These are phyloP conservation scores for Penicillium parvum DNA, from an alignment of 495 filamentous ascomycete species.

Conservation along the genomic window DNA sequence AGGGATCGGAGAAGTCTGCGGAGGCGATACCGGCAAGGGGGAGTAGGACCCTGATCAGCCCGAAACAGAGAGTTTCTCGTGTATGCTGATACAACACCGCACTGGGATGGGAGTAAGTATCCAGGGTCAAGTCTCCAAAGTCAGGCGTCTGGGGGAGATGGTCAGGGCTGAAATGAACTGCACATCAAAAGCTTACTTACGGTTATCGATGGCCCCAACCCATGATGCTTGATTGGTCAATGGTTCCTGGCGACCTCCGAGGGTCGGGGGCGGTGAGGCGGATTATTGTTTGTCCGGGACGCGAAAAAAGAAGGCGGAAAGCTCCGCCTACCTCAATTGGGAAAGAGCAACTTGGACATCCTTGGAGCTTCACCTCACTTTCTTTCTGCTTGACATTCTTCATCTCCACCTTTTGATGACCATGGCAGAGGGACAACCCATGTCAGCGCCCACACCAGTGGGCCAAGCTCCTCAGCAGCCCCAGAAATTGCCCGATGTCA, in stretches of 20 bases:
- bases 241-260: constrained; percentile 13
- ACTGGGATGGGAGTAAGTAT: not conserved
- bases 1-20: constrained; percentile 22
- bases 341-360: constrained; percentile 1
- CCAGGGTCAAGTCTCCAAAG: not conserved
- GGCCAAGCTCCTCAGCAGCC: constrained; percentile 30
- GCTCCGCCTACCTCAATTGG: constrained; percentile 11
- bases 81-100: not conserved
- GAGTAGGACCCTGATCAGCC: not conserved
- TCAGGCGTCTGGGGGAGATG: constrained; percentile 7
- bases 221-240: constrained; percentile 17
- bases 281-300: constrained; percentile 4
- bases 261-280: constrained; percentile 18
- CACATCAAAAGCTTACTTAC: constrained; percentile 25
- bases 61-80: not conserved
- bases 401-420: constrained; percentile 1
- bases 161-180: constrained; percentile 11
- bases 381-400: not conserved
- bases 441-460: constrained; percentile 13
- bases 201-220: constrained; percentile 19
- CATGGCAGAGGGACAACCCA: constrained; percentile 35
- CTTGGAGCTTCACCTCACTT: not conserved
- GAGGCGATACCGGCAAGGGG: not conserved
- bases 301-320: constrained; percentile 21
- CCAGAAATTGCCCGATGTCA: constrained; percentile 44